Evolutionary conservation across 2,329 filamentous ascomycete species (phyloP), one percentile per base, ranked within the genome.

Genomic region (Atkinsonella hypoxylon): DNA sequence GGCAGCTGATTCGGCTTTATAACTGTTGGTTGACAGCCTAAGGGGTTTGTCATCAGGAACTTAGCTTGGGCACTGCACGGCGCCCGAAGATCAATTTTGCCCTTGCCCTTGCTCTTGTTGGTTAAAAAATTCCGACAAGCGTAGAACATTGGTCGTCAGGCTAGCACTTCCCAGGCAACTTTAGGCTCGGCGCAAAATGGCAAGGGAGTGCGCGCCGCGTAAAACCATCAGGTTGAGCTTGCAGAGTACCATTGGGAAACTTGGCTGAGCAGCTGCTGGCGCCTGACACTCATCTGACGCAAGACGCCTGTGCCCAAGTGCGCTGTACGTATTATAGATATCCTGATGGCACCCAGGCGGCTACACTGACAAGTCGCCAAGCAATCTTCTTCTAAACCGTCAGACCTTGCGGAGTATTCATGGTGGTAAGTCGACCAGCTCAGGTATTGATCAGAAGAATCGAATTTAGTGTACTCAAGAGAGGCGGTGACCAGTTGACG

Each of bases 401-500:
- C 10, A 9, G 18, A 11, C n/a, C 17, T 20, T 42, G 34, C 26
- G 8, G 7, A 26, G 26, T 26, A 26, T 22, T 44, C 7, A 31
- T 17, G 42, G 5, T 30, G 6, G 8, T 30, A 22, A 18, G 36
- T 22, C 36, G 20, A 48, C 12, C 13, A 48, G 38, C 38, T 17
- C 11, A 48, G 47, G 47, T 42, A 48, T 48, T 38, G 39, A 42
- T 4, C 10, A 36, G 26, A 44, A 17, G n/a, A 38, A 8, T 30
- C n/a, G 20, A 13, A 17, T 26, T 4, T 38, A 47, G 11, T 15
- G 13, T 20, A 36, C 22, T 47, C 13, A 11, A 26, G 26, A 26
- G 18, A 61, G 57, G 59, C 61, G 56, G 61, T 49, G 47, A 44
- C 40, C n/a, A 32, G 41, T 49, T 61, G 59, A 61, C 59, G 55